A percentile compares a stretch with the other conserved stretches of the same genome.
Conservation (phyloP, 495 filamentous ascomycete genomes). For the Penicillium bovifimosum region DNA sequence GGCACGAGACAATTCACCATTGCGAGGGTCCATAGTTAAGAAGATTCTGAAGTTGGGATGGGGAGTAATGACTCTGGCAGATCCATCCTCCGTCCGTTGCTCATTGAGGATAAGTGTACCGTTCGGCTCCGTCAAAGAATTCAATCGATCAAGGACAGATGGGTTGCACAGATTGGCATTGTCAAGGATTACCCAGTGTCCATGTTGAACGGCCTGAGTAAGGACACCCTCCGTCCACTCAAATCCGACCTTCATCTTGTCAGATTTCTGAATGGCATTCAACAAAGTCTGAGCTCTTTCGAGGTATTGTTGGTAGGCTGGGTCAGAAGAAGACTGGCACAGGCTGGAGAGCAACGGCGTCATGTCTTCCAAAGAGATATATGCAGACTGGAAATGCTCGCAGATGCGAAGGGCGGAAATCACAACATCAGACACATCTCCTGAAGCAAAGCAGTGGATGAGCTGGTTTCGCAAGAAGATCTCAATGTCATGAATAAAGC, state of each 20-base stretch:
- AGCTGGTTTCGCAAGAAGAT: conserved; percentile 49
- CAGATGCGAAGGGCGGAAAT: conserved; percentile 30
- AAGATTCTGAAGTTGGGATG: conserved; percentile 90
- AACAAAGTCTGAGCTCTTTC: conserved; percentile 35
- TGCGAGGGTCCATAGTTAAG: conserved; percentile 85
- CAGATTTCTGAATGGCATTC: conserved; percentile 41
- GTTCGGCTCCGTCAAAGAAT: conserved; percentile 88
- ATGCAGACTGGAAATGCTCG: conserved; percentile 28
- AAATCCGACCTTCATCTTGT: conserved; percentile 66
- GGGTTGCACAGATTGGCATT: conserved; percentile 95
- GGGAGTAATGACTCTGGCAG: conserved; percentile 70
- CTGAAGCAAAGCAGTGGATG: conserved; percentile 44
- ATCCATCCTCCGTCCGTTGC: conserved; percentile 75
- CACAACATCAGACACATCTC: conserved; percentile 27
- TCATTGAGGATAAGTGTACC: conserved; percentile 87
- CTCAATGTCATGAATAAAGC: conserved; percentile 49
- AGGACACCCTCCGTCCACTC: conserved; percentile 95
- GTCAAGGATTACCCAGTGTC: conserved; percentile 89
- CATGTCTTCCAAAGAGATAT: conserved; percentile 32
- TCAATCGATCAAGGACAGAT: conserved; percentile 89
- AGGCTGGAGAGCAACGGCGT: conserved; percentile 30
- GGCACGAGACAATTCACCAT: conserved; percentile 90
- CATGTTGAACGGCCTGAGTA: conserved; percentile 76
- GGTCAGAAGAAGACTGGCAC: conserved; percentile 24
- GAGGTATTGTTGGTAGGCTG: conserved; percentile 30